phyloP scores from a whole-genome alignment of 1,284 basidiomycete species.

The Tilletiaria anomala region DNA sequence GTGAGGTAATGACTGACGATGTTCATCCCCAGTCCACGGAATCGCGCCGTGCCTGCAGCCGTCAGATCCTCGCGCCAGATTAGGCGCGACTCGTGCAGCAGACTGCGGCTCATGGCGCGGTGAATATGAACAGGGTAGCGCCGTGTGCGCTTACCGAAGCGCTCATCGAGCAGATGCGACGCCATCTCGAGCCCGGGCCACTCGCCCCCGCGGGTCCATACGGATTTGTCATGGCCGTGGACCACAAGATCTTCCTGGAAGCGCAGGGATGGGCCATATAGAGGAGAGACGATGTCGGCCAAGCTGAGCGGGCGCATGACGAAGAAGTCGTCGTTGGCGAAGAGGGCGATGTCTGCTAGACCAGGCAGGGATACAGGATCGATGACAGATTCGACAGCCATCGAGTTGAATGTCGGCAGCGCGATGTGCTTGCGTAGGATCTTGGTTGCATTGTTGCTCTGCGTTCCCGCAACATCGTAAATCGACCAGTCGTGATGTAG shows the following conservation, averaged over 20 bases:
- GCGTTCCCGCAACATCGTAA: slow-evolving; percentile 3
- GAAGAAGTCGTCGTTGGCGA: slow-evolving; percentile 27
- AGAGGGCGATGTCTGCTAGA: slow-evolving; percentile 13
- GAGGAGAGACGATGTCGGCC: slow-evolving; percentile 13
- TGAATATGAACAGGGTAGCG: slow-evolving; percentile 14
- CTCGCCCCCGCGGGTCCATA: slow-evolving; percentile 6
- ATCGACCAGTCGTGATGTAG: slow-evolving; percentile 25
- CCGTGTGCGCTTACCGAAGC: slow-evolving; percentile 12
- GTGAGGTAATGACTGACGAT: slow-evolving; percentile 13
- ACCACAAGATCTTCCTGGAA: slow-evolving; percentile 11
- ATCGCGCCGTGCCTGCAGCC: slow-evolving; percentile 6
- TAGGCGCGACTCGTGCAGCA: slow-evolving; percentile 12
- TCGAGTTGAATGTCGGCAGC: slow-evolving; percentile 25
- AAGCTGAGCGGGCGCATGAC: slow-evolving; percentile 7
- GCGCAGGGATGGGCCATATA: slow-evolving; percentile 18
- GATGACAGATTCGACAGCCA: slow-evolving; percentile 19
- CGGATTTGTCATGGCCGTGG: not conserved
- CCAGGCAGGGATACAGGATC: slow-evolving; percentile 8
- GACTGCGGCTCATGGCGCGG: slow-evolving; percentile 9
- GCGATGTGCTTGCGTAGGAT: slow-evolving; percentile 11
- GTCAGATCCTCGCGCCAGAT: slow-evolving; percentile 13
- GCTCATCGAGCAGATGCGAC: slow-evolving; percentile 13
- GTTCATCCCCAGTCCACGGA: slow-evolving; percentile 13
- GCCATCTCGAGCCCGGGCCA: slow-evolving; percentile 9
- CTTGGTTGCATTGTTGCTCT: not conserved